Percentiles rank a stretch among this genome's conserved stretches.
Evolutionary conservation across 2,329 filamentous ascomycete genomes (phyloP).

Genomic region (Colletotrichum theobromicola): DNA sequence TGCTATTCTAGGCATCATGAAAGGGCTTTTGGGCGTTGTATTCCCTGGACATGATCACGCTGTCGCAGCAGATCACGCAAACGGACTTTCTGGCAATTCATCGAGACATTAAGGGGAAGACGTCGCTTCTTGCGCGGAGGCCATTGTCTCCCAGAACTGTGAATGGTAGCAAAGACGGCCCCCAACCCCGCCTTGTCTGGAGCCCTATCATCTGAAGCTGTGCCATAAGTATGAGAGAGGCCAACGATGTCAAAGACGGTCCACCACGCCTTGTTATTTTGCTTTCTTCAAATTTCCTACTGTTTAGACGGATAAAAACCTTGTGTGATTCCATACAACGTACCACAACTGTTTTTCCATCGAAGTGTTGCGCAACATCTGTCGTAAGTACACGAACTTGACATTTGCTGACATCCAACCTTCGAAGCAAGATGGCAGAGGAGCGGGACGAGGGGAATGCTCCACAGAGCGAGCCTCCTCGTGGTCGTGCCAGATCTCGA

Average conservation of each 20-base stretch:
- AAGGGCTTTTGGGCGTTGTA: background rate
- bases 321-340: background rate
- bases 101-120: background rate
- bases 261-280: background rate
- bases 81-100: background rate
- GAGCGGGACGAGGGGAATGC: background rate
- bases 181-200: background rate
- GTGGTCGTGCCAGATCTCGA: background rate
- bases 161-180: background rate
- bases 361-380: background rate
- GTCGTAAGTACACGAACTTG: background rate
- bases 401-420: background rate
- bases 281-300: background rate
- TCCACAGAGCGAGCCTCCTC: background rate
- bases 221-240: background rate
- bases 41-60: background rate
- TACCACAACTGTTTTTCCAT: background rate
- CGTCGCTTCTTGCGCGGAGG: background rate
- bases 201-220: background rate
- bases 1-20: background rate
- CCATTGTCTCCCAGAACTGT: background rate
- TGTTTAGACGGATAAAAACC: background rate
- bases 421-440: background rate
- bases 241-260: background rate
- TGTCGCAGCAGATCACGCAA: background rate